These are phyloP conservation scores for Pythium insidiosum DNA, from an alignment of 352 stramenopile genomes.

Conservation along the genomic window DNA sequence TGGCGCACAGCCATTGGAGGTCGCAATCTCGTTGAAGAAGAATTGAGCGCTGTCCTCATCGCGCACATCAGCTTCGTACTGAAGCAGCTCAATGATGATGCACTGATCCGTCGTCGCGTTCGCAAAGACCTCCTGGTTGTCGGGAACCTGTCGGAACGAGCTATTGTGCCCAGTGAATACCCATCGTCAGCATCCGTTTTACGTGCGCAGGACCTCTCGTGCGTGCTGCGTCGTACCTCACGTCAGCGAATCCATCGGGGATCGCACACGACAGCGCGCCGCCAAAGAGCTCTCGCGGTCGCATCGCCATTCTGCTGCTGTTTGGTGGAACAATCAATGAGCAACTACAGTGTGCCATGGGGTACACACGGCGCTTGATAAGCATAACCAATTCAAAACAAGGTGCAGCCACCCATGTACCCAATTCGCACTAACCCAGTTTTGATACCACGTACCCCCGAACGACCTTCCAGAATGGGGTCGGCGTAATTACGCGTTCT, in stretches of 20 bases:
- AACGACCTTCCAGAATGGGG: too few relatives aligned
- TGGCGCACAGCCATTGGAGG: conserved; percentile 61
- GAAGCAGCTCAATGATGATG: conserved; percentile 77
- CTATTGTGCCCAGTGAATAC: too few relatives aligned
- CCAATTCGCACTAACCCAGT: too few relatives aligned
- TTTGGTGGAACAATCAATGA: too few relatives aligned
- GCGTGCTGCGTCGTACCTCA: conserved; percentile 36
- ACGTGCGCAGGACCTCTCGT: too few relatives aligned
- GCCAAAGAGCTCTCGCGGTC: conserved; percentile 48
- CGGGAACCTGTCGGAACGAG: conserved; percentile 75
- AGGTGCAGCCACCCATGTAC: too few relatives aligned
- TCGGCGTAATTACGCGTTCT: too few relatives aligned
- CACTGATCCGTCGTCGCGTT: conserved; percentile 73
- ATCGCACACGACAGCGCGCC: conserved; percentile 69
- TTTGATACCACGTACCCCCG: too few relatives aligned
- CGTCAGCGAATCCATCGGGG: conserved; percentile 63
- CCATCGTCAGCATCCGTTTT: too few relatives aligned
- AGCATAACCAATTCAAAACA: too few relatives aligned
- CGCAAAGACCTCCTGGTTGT: conserved; percentile 87
- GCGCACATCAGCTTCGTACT: conserved; percentile 43
- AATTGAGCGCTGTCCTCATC: conserved; percentile 47
- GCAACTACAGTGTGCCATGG: too few relatives aligned
- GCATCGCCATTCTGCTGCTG: conserved; percentile 8
- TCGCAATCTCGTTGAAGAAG: conserved; percentile 83
- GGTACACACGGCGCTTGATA: too few relatives aligned